A percentile compares a stretch with the other conserved stretches of the same genome.
Conservation (phyloP, 2,329 filamentous ascomycete species). For the Acephala macrosclerotiorum region DNA sequence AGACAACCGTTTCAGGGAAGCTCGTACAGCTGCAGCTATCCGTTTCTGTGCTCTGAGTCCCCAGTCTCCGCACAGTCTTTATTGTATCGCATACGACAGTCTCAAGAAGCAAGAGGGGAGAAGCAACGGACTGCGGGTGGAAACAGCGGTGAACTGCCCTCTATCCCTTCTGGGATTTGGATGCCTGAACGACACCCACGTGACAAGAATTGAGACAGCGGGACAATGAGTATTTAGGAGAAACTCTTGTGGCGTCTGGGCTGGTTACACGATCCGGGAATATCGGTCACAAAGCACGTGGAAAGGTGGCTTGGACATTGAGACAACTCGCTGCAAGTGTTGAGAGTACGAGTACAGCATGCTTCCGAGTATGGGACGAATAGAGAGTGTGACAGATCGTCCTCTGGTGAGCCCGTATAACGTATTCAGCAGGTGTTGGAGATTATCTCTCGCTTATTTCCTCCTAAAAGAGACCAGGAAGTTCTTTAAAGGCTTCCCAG, state of each 20-base stretch:
- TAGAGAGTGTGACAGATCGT: no score
- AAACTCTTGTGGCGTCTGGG: not conserved
- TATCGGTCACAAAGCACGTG: not conserved
- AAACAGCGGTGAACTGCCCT: slow-evolving; percentile 32
- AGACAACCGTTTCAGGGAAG: slow-evolving; percentile 8
- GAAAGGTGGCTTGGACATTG: not conserved
- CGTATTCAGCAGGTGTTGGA: no score
- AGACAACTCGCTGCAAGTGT: not conserved
- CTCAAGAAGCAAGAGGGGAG: slow-evolving; percentile 21
- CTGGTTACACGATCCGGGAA: not conserved
- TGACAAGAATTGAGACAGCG: not conserved
- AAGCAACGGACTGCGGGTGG: slow-evolving; percentile 28
- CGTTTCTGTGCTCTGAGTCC: slow-evolving; percentile 27
- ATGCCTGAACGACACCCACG: not conserved
- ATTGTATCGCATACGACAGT: slow-evolving; percentile 26
- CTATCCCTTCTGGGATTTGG: slow-evolving; percentile 2
- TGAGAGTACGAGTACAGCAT: no score
- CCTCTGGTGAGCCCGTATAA: no score
- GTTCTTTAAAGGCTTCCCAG: no score
- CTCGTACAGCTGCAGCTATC: slow-evolving; percentile 32
- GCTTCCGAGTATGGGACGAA: no score
- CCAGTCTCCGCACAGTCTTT: slow-evolving; percentile 21
- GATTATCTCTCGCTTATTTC: no score
- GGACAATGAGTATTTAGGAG: not conserved
- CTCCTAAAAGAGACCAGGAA: no score